Evolutionary conservation across 1,139 yeast species (phyloP).

Genomic region (Protomyces gravidus): DNA sequence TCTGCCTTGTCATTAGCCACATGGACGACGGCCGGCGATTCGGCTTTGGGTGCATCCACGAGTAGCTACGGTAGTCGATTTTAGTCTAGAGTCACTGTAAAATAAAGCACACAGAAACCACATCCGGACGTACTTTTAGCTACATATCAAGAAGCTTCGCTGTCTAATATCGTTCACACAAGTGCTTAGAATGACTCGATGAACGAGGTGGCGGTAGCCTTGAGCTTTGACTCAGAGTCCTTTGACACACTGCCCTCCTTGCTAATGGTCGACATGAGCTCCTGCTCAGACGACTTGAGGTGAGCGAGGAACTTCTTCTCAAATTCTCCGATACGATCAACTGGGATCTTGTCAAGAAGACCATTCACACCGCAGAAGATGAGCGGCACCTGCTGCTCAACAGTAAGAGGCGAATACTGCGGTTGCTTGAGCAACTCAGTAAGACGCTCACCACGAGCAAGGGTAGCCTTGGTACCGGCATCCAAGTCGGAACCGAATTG

Average conservation of each 20-base stretch:
- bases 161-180: too few relatives aligned
- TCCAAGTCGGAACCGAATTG: slow-evolving; percentile 99
- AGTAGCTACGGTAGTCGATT: neutral
- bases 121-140: neutral
- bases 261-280: slow-evolving; percentile 76
- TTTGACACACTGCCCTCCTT: slow-evolving; percentile 86
- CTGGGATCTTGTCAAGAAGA: slow-evolving; percentile 83
- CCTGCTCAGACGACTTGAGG: slow-evolving; percentile 86
- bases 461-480: slow-evolving; percentile 99
- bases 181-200: slow-evolving; percentile 39
- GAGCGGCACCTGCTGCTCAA: slow-evolving; percentile 98
- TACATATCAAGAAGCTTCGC: too few relatives aligned
- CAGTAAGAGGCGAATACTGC: slow-evolving; percentile 94
- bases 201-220: slow-evolving; percentile 86
- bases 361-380: slow-evolving; percentile 99
- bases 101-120: neutral
- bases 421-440: slow-evolving; percentile 98
- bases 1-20: neutral
- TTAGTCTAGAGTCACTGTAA: neutral
- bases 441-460: slow-evolving; percentile 99
- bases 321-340: slow-evolving; percentile 82
- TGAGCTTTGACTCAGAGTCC: slow-evolving; percentile 82
- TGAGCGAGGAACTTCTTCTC: slow-evolving; percentile 88
- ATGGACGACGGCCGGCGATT: neutral
- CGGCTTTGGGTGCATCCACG: neutral